phyloP scores from a whole-genome alignment of 73 alveolate species.

The Paramecium sonneborni region DNA sequence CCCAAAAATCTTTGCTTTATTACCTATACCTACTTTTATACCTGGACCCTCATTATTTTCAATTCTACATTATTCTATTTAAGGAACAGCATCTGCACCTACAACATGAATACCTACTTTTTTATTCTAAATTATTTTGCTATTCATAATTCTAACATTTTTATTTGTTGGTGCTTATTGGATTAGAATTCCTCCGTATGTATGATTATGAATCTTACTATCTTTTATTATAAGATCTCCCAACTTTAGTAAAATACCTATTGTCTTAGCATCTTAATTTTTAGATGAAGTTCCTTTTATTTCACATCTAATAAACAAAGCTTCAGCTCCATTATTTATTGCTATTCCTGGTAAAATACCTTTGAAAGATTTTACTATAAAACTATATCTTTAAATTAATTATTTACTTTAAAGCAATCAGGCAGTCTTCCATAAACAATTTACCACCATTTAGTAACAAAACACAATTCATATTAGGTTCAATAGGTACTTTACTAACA shows the following conservation, averaged over 20 bases:
- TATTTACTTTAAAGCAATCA: constrained; percentile 54
- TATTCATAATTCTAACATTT: constrained; percentile 1
- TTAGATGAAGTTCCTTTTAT: constrained; percentile 57
- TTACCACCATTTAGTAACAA: constrained; percentile 52
- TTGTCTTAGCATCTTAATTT: constrained; percentile 24
- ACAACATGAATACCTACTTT: constrained; percentile 62
- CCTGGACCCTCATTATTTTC: constrained; percentile 70
- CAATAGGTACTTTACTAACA: constrained; percentile 57
- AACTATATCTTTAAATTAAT: not conserved
- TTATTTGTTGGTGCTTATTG: not conserved
- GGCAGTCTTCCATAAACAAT: constrained; percentile 56
- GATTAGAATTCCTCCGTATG: constrained; percentile 56
- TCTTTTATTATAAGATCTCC: constrained; percentile 65
- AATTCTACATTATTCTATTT: constrained; percentile 73
- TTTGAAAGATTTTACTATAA: constrained; percentile 44
- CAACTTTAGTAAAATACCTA: constrained; percentile 17
- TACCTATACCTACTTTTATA: constrained; percentile 58
- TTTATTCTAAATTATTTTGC: constrained; percentile 35
- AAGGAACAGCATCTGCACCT: constrained; percentile 75
- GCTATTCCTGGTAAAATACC: constrained; percentile 59
- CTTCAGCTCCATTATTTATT: constrained; percentile 10
- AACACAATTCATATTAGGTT: constrained; percentile 57
- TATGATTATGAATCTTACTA: constrained; percentile 59
- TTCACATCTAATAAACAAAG: constrained; percentile 23
- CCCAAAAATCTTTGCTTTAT: constrained; percentile 70